phyloP scores from a whole-genome alignment of 208 protist genomes.

The Acanthamoeba lenticulata region DNA sequence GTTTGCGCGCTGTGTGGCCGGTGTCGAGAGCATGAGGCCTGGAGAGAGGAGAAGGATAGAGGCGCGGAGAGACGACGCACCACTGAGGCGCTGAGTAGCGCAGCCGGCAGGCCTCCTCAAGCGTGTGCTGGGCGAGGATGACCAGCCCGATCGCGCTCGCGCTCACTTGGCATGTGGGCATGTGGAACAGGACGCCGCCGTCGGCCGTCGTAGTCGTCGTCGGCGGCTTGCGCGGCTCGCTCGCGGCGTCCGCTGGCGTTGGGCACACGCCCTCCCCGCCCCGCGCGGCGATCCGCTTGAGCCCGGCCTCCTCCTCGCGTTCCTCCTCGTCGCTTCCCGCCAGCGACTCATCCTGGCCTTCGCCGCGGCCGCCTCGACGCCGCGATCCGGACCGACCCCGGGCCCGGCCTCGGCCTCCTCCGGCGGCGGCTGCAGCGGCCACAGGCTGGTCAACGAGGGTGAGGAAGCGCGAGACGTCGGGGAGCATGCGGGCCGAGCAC shows the following conservation, averaged over 20 bases:
- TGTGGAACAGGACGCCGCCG: neutral
- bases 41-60: neutral
- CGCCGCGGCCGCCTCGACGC: too few relatives aligned
- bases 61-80: neutral
- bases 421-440: too few relatives aligned
- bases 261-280: neutral
- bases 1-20: constrained; percentile 13
- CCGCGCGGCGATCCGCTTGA: neutral
- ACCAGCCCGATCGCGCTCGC: constrained; percentile 1
- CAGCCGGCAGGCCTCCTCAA: constrained; percentile 20
- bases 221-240: neutral
- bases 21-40: too few relatives aligned
- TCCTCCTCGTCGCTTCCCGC: neutral
- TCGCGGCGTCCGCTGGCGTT: neutral
- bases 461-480: constrained; percentile 49
- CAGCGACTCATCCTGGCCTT: neutral
- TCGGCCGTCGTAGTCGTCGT: neutral
- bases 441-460: too few relatives aligned
- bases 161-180: constrained; percentile 42
- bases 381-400: too few relatives aligned
- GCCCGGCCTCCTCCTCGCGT: neutral
- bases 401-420: too few relatives aligned
- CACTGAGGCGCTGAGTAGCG: constrained; percentile 3
- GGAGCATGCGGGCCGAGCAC: neutral
- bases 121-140: constrained; percentile 19